phyloP scores from a whole-genome alignment of 768 basidiomycete species.

The Collybia mongolica region DNA sequence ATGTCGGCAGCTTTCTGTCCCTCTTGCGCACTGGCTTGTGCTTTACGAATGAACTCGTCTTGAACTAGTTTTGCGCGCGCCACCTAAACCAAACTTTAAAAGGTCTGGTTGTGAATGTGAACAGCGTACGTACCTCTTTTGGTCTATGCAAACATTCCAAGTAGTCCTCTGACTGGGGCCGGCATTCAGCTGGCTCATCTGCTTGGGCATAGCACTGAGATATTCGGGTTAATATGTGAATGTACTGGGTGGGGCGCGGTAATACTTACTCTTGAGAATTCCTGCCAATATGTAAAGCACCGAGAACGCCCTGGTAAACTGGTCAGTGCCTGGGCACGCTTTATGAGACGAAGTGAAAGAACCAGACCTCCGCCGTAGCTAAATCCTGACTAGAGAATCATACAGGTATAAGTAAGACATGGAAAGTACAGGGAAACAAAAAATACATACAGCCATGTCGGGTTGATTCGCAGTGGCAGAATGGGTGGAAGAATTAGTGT shows the following conservation, averaged over 20 bases:
- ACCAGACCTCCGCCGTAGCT: slow-evolving; percentile 42
- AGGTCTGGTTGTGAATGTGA: background rate
- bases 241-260: slow-evolving; percentile 2
- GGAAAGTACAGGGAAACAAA: background rate
- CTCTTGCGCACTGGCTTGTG: slow-evolving; percentile 62
- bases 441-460: slow-evolving; percentile 36
- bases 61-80: slow-evolving; percentile 64
- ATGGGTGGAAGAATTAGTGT: background rate
- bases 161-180: slow-evolving; percentile 77
- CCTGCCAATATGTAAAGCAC: slow-evolving; percentile 93
- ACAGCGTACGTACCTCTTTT: slow-evolving; percentile 66
- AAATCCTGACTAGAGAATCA: slow-evolving; percentile 40
- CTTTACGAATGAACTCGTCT: slow-evolving; percentile 67
- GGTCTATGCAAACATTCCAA: slow-evolving; percentile 87
- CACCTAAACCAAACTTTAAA: slow-evolving; percentile 23
- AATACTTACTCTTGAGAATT: slow-evolving; percentile 65
- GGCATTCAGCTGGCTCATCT: slow-evolving; percentile 73
- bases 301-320: slow-evolving; percentile 64
- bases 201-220: slow-evolving; percentile 82
- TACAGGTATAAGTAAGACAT: background rate
- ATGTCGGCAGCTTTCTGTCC: slow-evolving; percentile 71
- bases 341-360: background rate
- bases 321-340: background rate
- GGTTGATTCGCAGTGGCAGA: slow-evolving; percentile 13
- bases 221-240: slow-evolving; percentile 1